phyloP scores from a whole-genome alignment of 345 rosid species.

The Durio zibethinus region DNA sequence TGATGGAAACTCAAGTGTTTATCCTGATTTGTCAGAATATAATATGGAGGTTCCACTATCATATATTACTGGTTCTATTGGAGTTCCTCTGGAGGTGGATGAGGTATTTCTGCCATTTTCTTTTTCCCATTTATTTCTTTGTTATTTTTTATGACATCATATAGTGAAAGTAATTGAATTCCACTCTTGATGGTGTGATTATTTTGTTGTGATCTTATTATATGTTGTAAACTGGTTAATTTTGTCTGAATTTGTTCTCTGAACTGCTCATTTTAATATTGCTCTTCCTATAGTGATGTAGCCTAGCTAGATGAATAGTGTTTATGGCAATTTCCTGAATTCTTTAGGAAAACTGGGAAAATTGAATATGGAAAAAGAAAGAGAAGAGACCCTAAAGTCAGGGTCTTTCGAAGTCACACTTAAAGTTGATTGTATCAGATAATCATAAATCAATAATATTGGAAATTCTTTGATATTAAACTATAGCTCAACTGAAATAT shows the following conservation, averaged over 20 bases:
- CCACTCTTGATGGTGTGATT: background rate
- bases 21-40: constrained; percentile 71
- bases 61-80: constrained; percentile 65
- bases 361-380: background rate
- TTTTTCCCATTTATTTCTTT: background rate
- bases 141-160: background rate
- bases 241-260: background rate
- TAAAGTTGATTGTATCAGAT: background rate
- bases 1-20: constrained; percentile 57
- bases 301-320: background rate
- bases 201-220: background rate
- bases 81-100: constrained; percentile 64
- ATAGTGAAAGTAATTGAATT: background rate
- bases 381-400: background rate
- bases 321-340: background rate
- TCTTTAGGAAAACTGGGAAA: background rate
- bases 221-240: background rate
- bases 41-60: constrained; percentile 82
- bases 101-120: constrained; percentile 47
- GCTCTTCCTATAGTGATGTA: background rate
- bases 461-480: background rate
- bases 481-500: background rate
- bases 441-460: background rate
- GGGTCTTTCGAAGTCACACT: background rate
- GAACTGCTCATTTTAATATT: background rate